Percentiles rank a stretch among this genome's conserved stretches.
Evolutionary conservation across 2,329 filamentous ascomycete genomes (phyloP).

Genomic region (Pseudopyricularia javanii): DNA sequence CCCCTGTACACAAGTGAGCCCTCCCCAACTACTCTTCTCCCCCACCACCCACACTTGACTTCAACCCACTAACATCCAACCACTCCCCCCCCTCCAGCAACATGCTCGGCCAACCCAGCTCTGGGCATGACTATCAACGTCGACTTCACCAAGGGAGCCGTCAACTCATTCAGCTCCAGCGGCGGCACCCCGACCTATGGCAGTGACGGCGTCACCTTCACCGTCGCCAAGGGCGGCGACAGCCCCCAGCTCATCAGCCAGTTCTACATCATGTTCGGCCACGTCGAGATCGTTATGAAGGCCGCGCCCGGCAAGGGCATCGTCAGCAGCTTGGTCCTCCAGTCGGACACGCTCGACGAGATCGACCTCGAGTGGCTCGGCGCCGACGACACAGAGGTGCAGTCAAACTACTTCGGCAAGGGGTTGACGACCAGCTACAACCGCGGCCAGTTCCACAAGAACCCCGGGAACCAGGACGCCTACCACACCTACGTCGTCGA

Average conservation of each 20-base stretch:
- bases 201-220: conserved; percentile 68
- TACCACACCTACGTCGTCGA: conserved; percentile 86
- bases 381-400: conserved; percentile 62
- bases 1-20: conserved; percentile 15
- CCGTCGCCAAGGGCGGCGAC: conserved; percentile 66
- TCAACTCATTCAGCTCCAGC: conserved; percentile 63
- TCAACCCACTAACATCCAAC: no score
- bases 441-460: conserved; percentile 70
- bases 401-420: conserved; percentile 96
- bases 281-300: conserved; percentile 74
- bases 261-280: conserved; percentile 99
- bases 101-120: conserved; percentile 65
- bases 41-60: background rate
- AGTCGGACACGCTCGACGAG: conserved; percentile 87
- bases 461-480: conserved; percentile 52
- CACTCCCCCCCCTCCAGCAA: conserved; percentile 20
- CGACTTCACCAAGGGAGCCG: conserved; percentile 69
- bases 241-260: conserved; percentile 76
- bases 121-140: conserved; percentile 72
- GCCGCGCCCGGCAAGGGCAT: conserved; percentile 82
- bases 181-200: conserved; percentile 58
- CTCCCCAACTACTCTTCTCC: background rate
- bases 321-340: conserved; percentile 81
- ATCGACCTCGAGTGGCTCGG: conserved; percentile 98
- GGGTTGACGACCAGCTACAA: conserved; percentile 77